These are phyloP conservation scores for Hypoxylon subgilvum DNA, from an alignment of 495 filamentous ascomycete genomes.

Conservation along the genomic window DNA sequence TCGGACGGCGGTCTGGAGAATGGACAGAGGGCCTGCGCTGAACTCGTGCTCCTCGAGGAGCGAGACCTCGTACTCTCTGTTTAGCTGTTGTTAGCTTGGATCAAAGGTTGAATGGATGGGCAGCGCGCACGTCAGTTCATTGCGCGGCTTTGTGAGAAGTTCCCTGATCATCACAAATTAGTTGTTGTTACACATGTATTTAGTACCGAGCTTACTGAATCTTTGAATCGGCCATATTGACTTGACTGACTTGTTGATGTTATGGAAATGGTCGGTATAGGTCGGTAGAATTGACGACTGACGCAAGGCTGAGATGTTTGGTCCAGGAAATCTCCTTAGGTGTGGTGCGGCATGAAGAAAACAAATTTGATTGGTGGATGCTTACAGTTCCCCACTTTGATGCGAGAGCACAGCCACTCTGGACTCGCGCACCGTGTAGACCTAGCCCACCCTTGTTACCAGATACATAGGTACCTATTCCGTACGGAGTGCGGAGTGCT, in stretches of 20 bases:
- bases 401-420: too few relatives aligned
- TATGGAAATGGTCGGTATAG: not conserved
- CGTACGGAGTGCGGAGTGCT: too few relatives aligned
- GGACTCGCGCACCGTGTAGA: too few relatives aligned
- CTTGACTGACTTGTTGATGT: constrained; percentile 42
- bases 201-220: constrained; percentile 64
- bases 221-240: constrained; percentile 75
- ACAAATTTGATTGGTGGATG: constrained; percentile 19
- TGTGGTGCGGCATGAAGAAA: constrained; percentile 9
- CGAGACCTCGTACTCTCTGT: constrained; percentile 85
- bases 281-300: constrained; percentile 1
- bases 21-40: constrained; percentile 80
- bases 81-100: not conserved
- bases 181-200: not conserved
- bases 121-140: constrained; percentile 75
- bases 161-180: constrained; percentile 61
- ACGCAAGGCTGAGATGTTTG: constrained; percentile 31
- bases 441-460: too few relatives aligned
- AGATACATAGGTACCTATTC: too few relatives aligned
- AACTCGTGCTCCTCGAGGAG: constrained; percentile 91
- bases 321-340: constrained; percentile 25
- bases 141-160: constrained; percentile 77
- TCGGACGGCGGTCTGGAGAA: constrained; percentile 91
- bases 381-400: constrained; percentile 3
- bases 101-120: not conserved